A percentile compares a stretch with the other conserved stretches of the same genome.
phyloP scores from a whole-genome alignment of 1,284 basidiomycete species.

The Inonotus hispidus region DNA sequence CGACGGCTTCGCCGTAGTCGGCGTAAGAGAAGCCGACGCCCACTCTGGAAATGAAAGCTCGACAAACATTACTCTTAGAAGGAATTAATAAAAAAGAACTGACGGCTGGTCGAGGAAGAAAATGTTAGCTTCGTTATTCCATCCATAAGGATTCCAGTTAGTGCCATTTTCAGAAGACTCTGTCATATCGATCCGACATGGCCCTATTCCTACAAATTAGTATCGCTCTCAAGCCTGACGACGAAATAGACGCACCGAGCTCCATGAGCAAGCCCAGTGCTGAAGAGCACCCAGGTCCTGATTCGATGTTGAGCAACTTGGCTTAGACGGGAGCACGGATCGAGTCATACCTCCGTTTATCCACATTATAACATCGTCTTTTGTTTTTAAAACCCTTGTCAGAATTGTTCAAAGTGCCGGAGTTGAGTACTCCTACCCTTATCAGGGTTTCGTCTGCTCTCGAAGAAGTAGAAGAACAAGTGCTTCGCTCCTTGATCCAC shows the following conservation, averaged over 20 bases:
- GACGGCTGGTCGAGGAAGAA: slow-evolving; percentile 67
- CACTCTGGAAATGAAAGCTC: slow-evolving; percentile 36
- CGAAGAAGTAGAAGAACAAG: slow-evolving; percentile 85
- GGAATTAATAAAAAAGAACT: not conserved
- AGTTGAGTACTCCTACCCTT: slow-evolving; percentile 28
- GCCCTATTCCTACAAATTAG: slow-evolving; percentile 13
- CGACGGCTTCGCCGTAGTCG: slow-evolving; percentile 49
- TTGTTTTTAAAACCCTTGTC: not conserved
- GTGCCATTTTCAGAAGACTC: slow-evolving; percentile 36
- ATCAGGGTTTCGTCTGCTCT: slow-evolving; percentile 62
- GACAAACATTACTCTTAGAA: slow-evolving; percentile 19
- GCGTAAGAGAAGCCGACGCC: slow-evolving; percentile 66
- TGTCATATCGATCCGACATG: slow-evolving; percentile 22
- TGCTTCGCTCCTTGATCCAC: slow-evolving; percentile 56
- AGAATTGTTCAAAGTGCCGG: not conserved
- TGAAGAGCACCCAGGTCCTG: slow-evolving; percentile 62
- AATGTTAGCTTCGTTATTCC: slow-evolving; percentile 63
- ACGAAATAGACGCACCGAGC: slow-evolving; percentile 37
- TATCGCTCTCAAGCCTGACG: not conserved
- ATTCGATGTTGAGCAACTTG: not conserved
- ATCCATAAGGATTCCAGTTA: slow-evolving; percentile 55
- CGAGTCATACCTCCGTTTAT: slow-evolving; percentile 52
- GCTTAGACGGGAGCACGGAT: not conserved
- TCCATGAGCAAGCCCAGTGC: slow-evolving; percentile 64
- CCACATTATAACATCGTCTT: slow-evolving; percentile 68